These are phyloP conservation scores for Volvox reticuliferus DNA, from an alignment of 139 green algal genomes.

Conservation along the genomic window DNA sequence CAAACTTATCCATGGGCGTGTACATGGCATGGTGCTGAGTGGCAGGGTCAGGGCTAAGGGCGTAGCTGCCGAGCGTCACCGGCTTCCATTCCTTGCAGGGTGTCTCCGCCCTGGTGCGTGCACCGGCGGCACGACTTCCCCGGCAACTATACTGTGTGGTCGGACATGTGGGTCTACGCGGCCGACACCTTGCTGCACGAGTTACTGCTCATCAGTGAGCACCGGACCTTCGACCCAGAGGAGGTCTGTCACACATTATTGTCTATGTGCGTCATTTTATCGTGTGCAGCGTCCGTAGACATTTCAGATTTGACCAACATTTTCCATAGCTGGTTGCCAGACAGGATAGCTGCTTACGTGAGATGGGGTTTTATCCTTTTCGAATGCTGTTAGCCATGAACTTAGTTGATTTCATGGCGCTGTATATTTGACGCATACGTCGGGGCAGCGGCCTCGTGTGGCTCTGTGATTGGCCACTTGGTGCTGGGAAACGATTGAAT, in stretches of 20 bases:
- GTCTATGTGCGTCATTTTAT: not conserved
- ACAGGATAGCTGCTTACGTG: too few species aligned
- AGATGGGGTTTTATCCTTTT: too few species aligned
- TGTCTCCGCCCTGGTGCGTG: conserved; percentile 50
- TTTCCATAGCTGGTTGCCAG: too few species aligned
- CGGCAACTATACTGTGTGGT: conserved; percentile 32
- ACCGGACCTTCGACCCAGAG: conserved; percentile 69
- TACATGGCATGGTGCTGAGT: too few species aligned
- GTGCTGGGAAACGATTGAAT: too few species aligned
- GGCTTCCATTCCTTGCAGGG: not conserved
- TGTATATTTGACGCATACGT: too few species aligned
- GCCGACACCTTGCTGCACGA: conserved; percentile 65
- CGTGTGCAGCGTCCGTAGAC: not conserved
- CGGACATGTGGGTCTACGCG: conserved; percentile 57
- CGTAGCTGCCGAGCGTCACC: too few species aligned
- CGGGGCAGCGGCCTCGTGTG: not conserved
- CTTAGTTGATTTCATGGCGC: too few species aligned
- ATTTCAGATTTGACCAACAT: too few species aligned
- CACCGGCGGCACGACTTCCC: conserved; percentile 42
- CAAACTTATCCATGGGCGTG: too few species aligned
- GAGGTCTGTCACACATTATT: conserved; percentile 8
- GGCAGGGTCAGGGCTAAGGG: too few species aligned
- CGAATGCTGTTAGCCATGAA: too few species aligned
- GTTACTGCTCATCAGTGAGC: conserved; percentile 62
- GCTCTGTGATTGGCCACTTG: not conserved